phyloP scores from a whole-genome alignment of 148 eudicot species.

The Chenopodium formosanum region DNA sequence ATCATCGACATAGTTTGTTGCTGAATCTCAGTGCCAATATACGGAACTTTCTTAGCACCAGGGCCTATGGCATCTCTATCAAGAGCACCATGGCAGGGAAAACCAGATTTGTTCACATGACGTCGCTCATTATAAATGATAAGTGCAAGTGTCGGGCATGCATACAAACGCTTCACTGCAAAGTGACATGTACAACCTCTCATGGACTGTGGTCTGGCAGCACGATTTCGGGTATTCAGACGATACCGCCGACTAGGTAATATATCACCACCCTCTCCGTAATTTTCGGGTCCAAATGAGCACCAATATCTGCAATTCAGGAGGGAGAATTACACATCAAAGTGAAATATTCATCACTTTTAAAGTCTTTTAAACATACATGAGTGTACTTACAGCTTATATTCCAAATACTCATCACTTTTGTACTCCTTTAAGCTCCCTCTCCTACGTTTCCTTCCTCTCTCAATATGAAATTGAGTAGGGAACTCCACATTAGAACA shows the following conservation, averaged over 20 bases:
- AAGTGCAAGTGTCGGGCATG: conserved; percentile 74
- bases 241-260: conserved; percentile 90
- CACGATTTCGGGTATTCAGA: conserved; percentile 94
- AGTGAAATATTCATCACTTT: background rate
- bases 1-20: conserved; percentile 99
- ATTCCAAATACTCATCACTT: conserved; percentile 85
- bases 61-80: conserved; percentile 99
- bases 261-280: conserved; percentile 92
- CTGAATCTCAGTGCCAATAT: conserved; percentile 83
- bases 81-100: conserved; percentile 93
- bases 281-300: conserved; percentile 98
- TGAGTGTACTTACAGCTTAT: conserved; percentile 60
- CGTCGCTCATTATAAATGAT: conserved; percentile 74
- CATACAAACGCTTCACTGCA: conserved; percentile 89
- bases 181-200: conserved; percentile 96
- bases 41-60: conserved; percentile 79
- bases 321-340: background rate
- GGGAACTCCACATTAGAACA: conserved; percentile 82
- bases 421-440: conserved; percentile 78
- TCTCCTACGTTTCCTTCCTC: conserved; percentile 71
- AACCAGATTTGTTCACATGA: conserved; percentile 86
- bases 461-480: conserved; percentile 89
- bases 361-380: background rate
- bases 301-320: conserved; percentile 84
- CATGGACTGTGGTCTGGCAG: conserved; percentile 98